Percentiles rank a stretch among this genome's conserved stretches.
These are phyloP conservation scores for Gamarada debralockiae DNA, from an alignment of 495 filamentous ascomycete species.

Conservation along the genomic window DNA sequence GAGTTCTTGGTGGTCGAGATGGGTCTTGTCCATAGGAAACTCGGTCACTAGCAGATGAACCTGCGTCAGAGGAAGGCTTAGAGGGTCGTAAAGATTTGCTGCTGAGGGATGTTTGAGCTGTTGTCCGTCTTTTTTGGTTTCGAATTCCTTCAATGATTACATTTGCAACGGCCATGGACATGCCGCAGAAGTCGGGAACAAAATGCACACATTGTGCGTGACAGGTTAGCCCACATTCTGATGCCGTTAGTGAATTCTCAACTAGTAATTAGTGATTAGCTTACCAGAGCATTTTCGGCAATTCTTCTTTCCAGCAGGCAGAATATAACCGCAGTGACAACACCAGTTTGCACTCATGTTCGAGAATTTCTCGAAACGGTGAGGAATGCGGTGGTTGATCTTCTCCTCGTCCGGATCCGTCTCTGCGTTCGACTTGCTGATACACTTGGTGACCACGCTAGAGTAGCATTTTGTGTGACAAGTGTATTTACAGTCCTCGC, in stretches of 20 bases:
- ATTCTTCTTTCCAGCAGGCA: slow-evolving; percentile 94
- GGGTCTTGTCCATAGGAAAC: slow-evolving; percentile 41
- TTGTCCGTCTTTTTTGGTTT: slow-evolving; percentile 49
- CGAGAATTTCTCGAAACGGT: slow-evolving; percentile 89
- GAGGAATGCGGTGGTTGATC: slow-evolving; percentile 97
- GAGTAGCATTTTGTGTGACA: slow-evolving; percentile 95
- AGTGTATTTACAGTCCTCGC: slow-evolving; percentile 98
- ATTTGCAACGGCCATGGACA: slow-evolving; percentile 97
- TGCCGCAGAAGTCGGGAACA: slow-evolving; percentile 97
- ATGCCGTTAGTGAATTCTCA: slow-evolving; percentile 8
- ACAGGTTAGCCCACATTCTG: slow-evolving; percentile 87
- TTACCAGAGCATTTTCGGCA: slow-evolving; percentile 84
- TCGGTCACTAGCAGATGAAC: slow-evolving; percentile 25
- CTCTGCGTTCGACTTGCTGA: slow-evolving; percentile 97
- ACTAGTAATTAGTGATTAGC: slow-evolving; percentile 21
- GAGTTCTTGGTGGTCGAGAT: slow-evolving; percentile 30
- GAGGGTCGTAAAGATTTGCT: slow-evolving; percentile 60
- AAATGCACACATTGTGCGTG: slow-evolving; percentile 90
- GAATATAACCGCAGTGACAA: slow-evolving; percentile 95
- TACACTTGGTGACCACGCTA: slow-evolving; percentile 99
- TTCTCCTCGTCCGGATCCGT: slow-evolving; percentile 98
- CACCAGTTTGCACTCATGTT: slow-evolving; percentile 99
- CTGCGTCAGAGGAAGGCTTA: slow-evolving; percentile 25
- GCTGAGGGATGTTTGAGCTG: slow-evolving; percentile 46
- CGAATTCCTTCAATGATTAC: slow-evolving; percentile 75